Percentiles rank a stretch among this genome's conserved stretches.
These are phyloP conservation scores for Apiospora hydei DNA, from an alignment of 2,329 filamentous ascomycete species.

Conservation along the genomic window DNA sequence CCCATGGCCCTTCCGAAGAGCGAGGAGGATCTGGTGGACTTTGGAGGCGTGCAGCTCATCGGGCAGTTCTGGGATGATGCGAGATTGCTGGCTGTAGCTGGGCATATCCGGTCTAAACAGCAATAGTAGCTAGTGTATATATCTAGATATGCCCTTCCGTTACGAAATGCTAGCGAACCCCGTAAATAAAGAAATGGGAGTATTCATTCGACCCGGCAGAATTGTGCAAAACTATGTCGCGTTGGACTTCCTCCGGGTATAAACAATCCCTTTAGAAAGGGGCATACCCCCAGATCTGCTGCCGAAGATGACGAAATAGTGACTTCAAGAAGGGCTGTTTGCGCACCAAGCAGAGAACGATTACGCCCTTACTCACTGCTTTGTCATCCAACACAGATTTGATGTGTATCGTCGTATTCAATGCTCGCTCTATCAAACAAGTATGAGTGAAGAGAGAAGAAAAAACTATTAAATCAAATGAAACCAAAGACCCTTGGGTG, in stretches of 20 bases:
- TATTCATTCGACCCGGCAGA: background rate
- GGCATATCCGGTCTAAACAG: conserved; percentile 29
- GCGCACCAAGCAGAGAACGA: background rate
- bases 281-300: background rate
- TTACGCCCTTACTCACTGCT: background rate
- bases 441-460: background rate
- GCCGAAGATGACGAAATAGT: background rate
- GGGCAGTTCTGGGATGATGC: conserved; percentile 83
- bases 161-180: background rate
- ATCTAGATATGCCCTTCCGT: background rate
- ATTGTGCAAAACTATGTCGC: background rate
- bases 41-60: conserved; percentile 75
- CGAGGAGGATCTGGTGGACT: conserved; percentile 45
- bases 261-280: too few relatives aligned
- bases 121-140: background rate
- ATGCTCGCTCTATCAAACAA: conserved; percentile 12
- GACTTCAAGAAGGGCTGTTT: background rate
- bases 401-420: background rate
- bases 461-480: conserved; percentile 9
- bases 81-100: conserved; percentile 66
- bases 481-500: background rate
- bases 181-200: background rate
- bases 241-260: background rate
- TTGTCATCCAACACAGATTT: background rate
- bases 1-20: conserved; percentile 61